Evolutionary conservation across 805 yeast species (phyloP).

Genomic region (Hanseniaspora vineae): DNA sequence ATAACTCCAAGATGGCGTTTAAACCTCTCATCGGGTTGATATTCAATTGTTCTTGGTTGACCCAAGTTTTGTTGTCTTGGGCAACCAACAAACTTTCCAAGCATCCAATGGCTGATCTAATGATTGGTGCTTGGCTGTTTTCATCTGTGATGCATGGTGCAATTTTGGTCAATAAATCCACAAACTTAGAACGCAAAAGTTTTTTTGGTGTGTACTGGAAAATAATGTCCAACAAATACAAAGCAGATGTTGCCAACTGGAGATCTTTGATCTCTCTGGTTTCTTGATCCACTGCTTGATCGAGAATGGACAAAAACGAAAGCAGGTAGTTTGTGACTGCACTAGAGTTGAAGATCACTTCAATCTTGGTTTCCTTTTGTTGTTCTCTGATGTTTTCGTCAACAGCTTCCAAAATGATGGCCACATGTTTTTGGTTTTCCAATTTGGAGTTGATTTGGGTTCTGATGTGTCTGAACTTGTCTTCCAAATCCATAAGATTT

Average conservation of each 20-base stretch:
- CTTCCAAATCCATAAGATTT: slow-evolving; percentile 39
- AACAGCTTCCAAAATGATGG: slow-evolving; percentile 73
- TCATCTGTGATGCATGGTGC: slow-evolving; percentile 68
- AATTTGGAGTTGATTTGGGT: slow-evolving; percentile 64
- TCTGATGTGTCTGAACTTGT: slow-evolving; percentile 54
- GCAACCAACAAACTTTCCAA: slow-evolving; percentile 67
- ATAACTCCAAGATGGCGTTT: slow-evolving; percentile 61
- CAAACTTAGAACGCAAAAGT: slow-evolving; percentile 60
- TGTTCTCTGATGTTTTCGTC: slow-evolving; percentile 76
- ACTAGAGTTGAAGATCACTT: slow-evolving; percentile 30
- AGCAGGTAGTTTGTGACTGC: slow-evolving; percentile 76
- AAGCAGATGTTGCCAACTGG: slow-evolving; percentile 58
- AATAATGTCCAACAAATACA: slow-evolving; percentile 71
- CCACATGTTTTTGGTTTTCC: slow-evolving; percentile 76
- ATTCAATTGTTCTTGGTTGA: slow-evolving; percentile 32
- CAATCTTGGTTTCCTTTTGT: slow-evolving; percentile 12
- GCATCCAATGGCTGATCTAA: slow-evolving; percentile 76
- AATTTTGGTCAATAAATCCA: slow-evolving; percentile 62
- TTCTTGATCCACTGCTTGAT: slow-evolving; percentile 45
- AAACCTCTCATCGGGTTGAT: slow-evolving; percentile 69
- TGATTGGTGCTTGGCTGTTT: slow-evolving; percentile 64
- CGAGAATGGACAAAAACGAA: slow-evolving; percentile 69
- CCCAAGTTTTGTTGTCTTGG: slow-evolving; percentile 77
- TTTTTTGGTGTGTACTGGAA: slow-evolving; percentile 61
- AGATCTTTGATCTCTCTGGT: slow-evolving; percentile 41